These are phyloP conservation scores for Neopestalotiopsis sp. DNA, from an alignment of 2,329 filamentous ascomycete genomes.

Conservation along the genomic window DNA sequence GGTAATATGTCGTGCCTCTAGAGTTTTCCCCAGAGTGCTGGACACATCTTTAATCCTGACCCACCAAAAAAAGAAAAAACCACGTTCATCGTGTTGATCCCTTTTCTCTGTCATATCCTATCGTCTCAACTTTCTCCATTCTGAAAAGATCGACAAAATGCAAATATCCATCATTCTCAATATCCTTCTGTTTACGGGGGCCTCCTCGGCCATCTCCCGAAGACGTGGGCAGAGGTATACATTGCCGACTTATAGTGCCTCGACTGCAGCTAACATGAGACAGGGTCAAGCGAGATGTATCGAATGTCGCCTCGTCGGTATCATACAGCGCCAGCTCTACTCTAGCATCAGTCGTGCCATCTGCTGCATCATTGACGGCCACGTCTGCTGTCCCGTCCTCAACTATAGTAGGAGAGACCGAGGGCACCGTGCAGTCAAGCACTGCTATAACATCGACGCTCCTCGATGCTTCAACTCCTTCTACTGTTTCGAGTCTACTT, in stretches of 20 bases:
- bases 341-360: slow-evolving; percentile 11
- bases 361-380: slow-evolving; percentile 10
- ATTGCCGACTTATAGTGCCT: slow-evolving; percentile 7
- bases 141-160: slow-evolving; percentile 27
- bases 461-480: not conserved
- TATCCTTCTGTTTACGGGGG: slow-evolving; percentile 34
- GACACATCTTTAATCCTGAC: not conserved
- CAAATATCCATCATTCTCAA: slow-evolving; percentile 33
- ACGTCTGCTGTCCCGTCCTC: slow-evolving; percentile 16
- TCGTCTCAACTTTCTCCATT: slow-evolving; percentile 4
- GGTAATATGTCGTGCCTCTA: slow-evolving; percentile 20
- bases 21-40: not conserved
- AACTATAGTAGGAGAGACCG: slow-evolving; percentile 12
- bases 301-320: slow-evolving; percentile 21
- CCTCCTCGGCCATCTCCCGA: slow-evolving; percentile 37
- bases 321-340: slow-evolving; percentile 26
- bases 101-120: slow-evolving; percentile 5
- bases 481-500: not conserved
- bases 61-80: slow-evolving; percentile 13
- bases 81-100: slow-evolving; percentile 2
- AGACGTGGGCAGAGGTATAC: slow-evolving; percentile 32
- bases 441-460: not conserved
- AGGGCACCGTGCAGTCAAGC: not conserved
- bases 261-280: slow-evolving; percentile 23
- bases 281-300: slow-evolving; percentile 29